Evolutionary conservation across 352 stramenopile species (phyloP), one percentile per base, ranked within the genome.

Genomic region (Elongisporangium prolatum): DNA sequence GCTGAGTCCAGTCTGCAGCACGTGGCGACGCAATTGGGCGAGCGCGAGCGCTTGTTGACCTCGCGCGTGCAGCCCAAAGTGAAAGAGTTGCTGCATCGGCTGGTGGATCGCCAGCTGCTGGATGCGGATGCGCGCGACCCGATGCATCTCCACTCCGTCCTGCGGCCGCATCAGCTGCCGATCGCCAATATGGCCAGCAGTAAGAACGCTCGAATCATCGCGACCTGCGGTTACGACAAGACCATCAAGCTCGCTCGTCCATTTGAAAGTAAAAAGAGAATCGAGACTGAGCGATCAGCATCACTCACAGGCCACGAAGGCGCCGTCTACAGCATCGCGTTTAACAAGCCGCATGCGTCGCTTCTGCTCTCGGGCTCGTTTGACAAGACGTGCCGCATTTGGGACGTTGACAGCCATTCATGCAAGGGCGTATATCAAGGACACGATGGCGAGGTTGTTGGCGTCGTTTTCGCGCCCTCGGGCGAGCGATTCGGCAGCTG

Each of bases 301-400:
- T 65, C 69, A 18, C 68, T 93, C 21, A 56, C 59, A 6, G 84
- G 81, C 1, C 84, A 93, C 34, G 75, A 87, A 4, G 70, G 75
- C 17, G 75, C 88, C 9, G 84, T 91, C 48, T 93, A 83, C 59
- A 80, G 75, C 52, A 51, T 90, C 50, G 63, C 79, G 1, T 88
- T 93, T 59, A 84, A 86, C 53, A 72, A 56, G 4, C 77, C 80
- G 4, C 72, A 79, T 25, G 67, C 77, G 6, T 75, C 66, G 4
- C 72, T 68, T 25, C 61, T 89, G 24, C 60, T 89, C 16, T 90
- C 80, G 0, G 84, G 84, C 3, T 91, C 84, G 18, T 93, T 91
- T 51, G 84, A 93, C 67, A 89, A 88, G 65, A 89, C 79, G 4
- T 91, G 80, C 49, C 73, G 84, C 3, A 52, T 93, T 40, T 93